Evolutionary conservation across 129 eudicot species (phyloP).

Genomic region (Lactuca sativa): DNA sequence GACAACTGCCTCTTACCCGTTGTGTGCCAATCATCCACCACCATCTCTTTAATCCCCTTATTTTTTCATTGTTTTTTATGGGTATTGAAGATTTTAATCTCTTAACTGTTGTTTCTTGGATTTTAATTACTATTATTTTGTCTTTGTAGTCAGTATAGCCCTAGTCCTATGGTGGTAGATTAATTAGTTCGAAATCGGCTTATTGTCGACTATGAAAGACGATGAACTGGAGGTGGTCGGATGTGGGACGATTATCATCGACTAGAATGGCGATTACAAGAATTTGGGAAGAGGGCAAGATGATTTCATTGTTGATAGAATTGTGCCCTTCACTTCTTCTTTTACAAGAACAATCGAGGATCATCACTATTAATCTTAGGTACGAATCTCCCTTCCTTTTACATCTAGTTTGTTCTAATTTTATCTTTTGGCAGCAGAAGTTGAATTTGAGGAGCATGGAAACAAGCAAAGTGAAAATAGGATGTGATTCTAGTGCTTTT

Average conservation of each 20-base stretch:
- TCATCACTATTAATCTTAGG: slow-evolving; percentile 32
- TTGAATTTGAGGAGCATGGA: no score
- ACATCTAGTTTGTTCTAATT: not conserved
- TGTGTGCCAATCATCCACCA: no score
- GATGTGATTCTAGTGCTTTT: no score
- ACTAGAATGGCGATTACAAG: slow-evolving; percentile 86
- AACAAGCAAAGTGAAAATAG: no score
- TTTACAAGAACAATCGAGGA: slow-evolving; percentile 10
- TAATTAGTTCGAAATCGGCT: not conserved
- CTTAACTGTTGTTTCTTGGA: no score
- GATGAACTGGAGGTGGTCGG: slow-evolving; percentile 44
- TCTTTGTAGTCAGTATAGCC: not conserved
- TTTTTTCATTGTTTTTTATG: not conserved
- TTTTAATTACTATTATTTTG: not conserved
- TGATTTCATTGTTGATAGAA: no score
- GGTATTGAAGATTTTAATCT: not conserved
- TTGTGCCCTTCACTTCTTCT: slow-evolving; percentile 25
- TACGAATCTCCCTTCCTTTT: slow-evolving; percentile 7
- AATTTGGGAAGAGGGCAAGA: no score
- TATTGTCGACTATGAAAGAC: slow-evolving; percentile 5
- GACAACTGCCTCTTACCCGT: no score
- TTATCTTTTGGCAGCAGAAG: no score
- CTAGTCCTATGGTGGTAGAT: slow-evolving; percentile 8
- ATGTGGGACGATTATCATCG: slow-evolving; percentile 36
- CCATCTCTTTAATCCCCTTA: no score